Conservation (phyloP, 2,329 filamentous ascomycete genomes). For the Fusarium hostae region DNA sequence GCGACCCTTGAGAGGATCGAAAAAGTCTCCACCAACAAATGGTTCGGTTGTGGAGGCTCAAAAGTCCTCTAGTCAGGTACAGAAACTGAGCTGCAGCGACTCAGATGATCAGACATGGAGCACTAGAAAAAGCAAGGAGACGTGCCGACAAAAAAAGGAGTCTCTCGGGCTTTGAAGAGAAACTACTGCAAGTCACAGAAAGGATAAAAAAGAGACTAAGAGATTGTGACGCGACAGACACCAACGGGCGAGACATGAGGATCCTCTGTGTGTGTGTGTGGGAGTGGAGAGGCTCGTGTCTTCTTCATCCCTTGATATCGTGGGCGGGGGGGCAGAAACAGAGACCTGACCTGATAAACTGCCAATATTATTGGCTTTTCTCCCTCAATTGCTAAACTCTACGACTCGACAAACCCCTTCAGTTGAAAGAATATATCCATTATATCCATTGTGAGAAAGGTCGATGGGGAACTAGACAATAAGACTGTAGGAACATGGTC, state of each 20-base stretch:
- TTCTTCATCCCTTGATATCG: slow-evolving; percentile 30
- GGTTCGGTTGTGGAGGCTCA: neutral
- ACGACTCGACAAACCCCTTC: neutral
- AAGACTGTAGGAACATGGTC: slow-evolving; percentile 23
- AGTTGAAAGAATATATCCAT: slow-evolving; percentile 10
- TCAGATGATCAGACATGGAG: slow-evolving; percentile 31
- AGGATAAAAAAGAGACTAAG: neutral
- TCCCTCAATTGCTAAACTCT: slow-evolving; percentile 19
- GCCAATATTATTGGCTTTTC: slow-evolving; percentile 37
- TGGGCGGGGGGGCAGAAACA: slow-evolving; percentile 8
- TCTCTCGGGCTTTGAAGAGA: slow-evolving; percentile 16
- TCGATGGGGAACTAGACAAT: slow-evolving; percentile 16
- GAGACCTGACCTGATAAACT: slow-evolving; percentile 31
- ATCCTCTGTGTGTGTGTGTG: neutral
- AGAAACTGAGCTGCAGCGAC: slow-evolving; percentile 16
- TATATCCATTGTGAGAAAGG: slow-evolving; percentile 15
- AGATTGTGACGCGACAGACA: slow-evolving; percentile 33
- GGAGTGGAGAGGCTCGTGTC: slow-evolving; percentile 1
- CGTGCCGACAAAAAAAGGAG: slow-evolving; percentile 1
- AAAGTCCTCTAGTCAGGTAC: slow-evolving; percentile 25
- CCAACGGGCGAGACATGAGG: slow-evolving; percentile 31
- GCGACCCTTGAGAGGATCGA: slow-evolving; percentile 22
- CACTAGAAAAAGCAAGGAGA: slow-evolving; percentile 20
- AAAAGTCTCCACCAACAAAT: slow-evolving; percentile 4
- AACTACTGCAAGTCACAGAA: neutral